Base-by-base conservation (phyloP, 768 basidiomycete species). In the Clitopilus hobsonii region DNA sequence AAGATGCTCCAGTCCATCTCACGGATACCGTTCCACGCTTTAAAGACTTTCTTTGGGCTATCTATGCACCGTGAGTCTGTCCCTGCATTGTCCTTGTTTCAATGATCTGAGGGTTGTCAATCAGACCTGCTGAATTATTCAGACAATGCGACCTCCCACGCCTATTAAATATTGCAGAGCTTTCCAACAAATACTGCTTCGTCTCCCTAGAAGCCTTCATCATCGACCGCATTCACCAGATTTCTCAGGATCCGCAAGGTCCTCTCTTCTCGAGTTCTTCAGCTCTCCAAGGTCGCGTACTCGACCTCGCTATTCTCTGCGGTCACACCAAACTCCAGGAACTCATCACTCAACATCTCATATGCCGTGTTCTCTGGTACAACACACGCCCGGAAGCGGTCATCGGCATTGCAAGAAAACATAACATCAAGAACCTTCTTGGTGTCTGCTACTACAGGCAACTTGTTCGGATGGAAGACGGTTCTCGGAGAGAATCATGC, bases 401-500 rank as follows among this genome's bases (percentile, higher is more conserved):
- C 28, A 68, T 84, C 18, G 71, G 75, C 3, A 68, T 77, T 24
- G 82, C 82, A 41, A 75, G 79, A 56, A 66, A 63, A 26, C 65
- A 71, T 20, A 68, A 63, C 1, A 60, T 77, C 22, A 63, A 59
- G 6, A 70, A 62, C 22, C 58, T 81, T 52, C 70, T 75, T 51
- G 85, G 84, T 49, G 79, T 82, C 32, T 70, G 78, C 48, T 82
- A 81, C 65, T 85, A 82, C 63, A 77, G 75, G 48, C 71, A 77
- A 45, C 66, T 78, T 32, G 66, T 79, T 45, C 63, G 67, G 30
- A 60, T 74, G 58, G 71, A 60, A 63, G 65, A 50, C 56, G 68
- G 47, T 63, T 70, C 58, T 61, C 67, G 55, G 57, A 65, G 49
- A 65, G 69, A 51, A 58, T 69, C 54, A 63, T 28, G 52, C 2